These are phyloP conservation scores for Dioscorea cayenensis DNA, from an alignment of 116 monocot species.

Conservation along the genomic window DNA sequence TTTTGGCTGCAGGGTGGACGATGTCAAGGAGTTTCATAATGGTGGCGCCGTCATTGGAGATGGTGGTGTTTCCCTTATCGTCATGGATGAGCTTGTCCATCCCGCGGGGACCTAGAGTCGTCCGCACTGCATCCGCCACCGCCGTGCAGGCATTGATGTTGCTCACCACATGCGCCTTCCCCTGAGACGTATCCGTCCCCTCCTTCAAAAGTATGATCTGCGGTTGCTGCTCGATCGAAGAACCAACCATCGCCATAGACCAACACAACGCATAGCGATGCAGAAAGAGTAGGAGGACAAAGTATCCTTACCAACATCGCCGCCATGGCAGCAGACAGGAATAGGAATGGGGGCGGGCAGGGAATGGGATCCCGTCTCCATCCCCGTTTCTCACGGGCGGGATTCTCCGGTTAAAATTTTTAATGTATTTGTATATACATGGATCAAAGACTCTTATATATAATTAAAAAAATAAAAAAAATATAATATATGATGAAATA, in stretches of 20 bases:
- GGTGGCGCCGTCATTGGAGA: constrained; percentile 98
- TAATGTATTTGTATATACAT: too few relatives aligned
- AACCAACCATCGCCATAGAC: neutral
- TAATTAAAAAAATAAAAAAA: too few relatives aligned
- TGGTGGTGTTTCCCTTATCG: constrained; percentile 92
- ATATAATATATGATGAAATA: too few relatives aligned
- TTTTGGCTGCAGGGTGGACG: constrained; percentile 91
- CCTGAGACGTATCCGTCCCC: constrained; percentile 96
- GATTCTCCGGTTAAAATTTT: too few relatives aligned
- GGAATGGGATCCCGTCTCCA: too few relatives aligned
- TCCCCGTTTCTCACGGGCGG: too few relatives aligned
- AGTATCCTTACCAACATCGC: too few relatives aligned
- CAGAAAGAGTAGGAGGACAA: too few relatives aligned
- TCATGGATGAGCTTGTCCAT: constrained; percentile 99
- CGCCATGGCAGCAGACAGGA: too few relatives aligned
- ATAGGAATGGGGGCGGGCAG: too few relatives aligned
- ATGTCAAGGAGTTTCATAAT: constrained; percentile 98
- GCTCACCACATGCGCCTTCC: constrained; percentile 90
- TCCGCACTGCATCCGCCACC: constrained; percentile 78
- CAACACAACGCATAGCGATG: too few relatives aligned
- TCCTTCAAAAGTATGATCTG: constrained; percentile 98
- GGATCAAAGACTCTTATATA: too few relatives aligned
- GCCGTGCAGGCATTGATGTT: constrained; percentile 92
- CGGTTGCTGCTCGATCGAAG: constrained; percentile 56
- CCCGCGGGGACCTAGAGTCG: constrained; percentile 92